Base-by-base conservation (phyloP, 129 eudicot genomes). In the Escallonia herrerae region DNA sequence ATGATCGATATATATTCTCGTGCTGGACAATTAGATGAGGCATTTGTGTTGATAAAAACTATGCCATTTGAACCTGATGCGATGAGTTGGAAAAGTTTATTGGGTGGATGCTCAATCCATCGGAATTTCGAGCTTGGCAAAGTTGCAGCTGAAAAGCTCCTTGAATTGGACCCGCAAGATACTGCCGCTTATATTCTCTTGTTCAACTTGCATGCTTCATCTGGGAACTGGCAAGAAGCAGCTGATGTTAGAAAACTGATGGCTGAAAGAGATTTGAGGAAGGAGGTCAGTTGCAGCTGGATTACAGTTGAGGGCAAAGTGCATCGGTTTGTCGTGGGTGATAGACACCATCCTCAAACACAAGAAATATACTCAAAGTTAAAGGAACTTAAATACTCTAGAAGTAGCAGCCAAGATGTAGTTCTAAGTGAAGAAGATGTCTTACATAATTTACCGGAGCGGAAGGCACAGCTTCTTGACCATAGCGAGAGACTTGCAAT, bases 401-500 rank as follows among this genome's bases (percentile, higher is more conserved):
- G 65, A 7, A 6, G 2, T 46, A 7, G 2, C 1, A 40, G 49
- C n/a, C 66, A 69, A 11, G 15, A 59, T 43, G 51, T 38, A 40
- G 4, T 69, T 15, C 45, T 69, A 13, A 69, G 56, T 12, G 75
- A 76, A 58, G 73, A 68, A 9, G 72, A 49, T 46, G 59, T 14
- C n/a, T 45, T 47, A 15, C 39, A 56, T 49, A 47, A 43, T 14
- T 58, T 63, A 58, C 39, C 49, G 3, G 71, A 22, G 33, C 58
- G 80, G 13, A 69, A 57, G 15, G 71, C 56, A 51, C 80, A 76
- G 40, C 71, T 62, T 56, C 71, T 69, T 56, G 75, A 68, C 14
- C 80, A 76, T 49, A 76, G 80, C 42, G 80, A 76, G 71, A 76
- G 75, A 64, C 80, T 76, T 56, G 80, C 80, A 43, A 76, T 76